Evolutionary conservation across 2,329 filamentous ascomycete genomes (phyloP).

Genomic region (Huntiella savannae): DNA sequence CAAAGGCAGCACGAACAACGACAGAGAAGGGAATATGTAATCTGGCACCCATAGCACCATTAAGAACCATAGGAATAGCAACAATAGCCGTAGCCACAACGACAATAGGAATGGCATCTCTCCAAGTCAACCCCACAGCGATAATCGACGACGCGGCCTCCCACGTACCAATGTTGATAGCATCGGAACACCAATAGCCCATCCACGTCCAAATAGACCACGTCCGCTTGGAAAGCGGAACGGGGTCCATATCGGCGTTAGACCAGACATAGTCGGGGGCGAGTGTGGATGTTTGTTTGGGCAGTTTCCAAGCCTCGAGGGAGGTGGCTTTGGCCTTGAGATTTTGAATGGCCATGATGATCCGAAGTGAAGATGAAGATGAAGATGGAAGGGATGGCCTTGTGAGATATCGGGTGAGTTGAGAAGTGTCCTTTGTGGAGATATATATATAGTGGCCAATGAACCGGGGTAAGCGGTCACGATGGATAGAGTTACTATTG

Average conservation of each 20-base stretch:
- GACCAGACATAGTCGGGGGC: conserved; percentile 17
- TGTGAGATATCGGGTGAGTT: too few relatives aligned
- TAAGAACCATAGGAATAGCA: conserved; percentile 25
- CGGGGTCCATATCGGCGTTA: conserved; percentile 20
- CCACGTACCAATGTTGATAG: conserved; percentile 11
- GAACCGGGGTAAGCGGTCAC: too few relatives aligned
- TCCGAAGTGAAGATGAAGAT: neutral
- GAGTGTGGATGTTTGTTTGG: conserved; percentile 9
- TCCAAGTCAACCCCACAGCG: conserved; percentile 24
- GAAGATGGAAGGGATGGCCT: neutral
- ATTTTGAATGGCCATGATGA: conserved; percentile 4
- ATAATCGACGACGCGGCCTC: conserved; percentile 19
- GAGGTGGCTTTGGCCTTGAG: conserved; percentile 9
- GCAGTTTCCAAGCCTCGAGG: conserved; percentile 7
- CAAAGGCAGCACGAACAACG: conserved; percentile 22
- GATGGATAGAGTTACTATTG: too few relatives aligned
- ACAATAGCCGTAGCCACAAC: conserved; percentile 26
- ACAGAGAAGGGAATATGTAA: conserved; percentile 23
- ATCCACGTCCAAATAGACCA: conserved; percentile 27
- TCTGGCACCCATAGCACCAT: conserved; percentile 24
- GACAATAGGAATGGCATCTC: conserved; percentile 26
- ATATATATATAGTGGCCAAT: too few relatives aligned
- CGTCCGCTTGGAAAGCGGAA: conserved; percentile 22
- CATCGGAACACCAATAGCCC: conserved; percentile 29
- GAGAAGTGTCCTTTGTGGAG: too few relatives aligned